These are phyloP conservation scores for Linum trigynum DNA, from an alignment of 345 rosid genomes.

Conservation along the genomic window DNA sequence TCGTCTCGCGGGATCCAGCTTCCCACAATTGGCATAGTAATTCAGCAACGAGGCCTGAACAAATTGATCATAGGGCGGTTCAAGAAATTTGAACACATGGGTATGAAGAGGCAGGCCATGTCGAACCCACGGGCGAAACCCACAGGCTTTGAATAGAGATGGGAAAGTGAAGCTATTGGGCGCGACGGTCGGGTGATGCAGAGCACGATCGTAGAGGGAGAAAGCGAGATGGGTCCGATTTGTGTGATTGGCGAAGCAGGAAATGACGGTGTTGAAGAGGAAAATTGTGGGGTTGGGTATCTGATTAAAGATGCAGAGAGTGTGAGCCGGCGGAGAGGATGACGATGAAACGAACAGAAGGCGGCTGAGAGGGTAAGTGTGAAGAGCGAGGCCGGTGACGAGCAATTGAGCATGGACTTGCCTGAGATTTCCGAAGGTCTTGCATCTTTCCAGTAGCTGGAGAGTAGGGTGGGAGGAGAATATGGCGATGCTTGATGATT, in stretches of 20 bases:
- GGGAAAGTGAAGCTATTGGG: slow-evolving; percentile 59
- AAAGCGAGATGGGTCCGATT: slow-evolving; percentile 31
- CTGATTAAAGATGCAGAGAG: slow-evolving; percentile 40
- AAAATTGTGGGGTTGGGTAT: slow-evolving; percentile 43
- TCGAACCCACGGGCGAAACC: slow-evolving; percentile 28
- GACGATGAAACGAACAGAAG: slow-evolving; percentile 40
- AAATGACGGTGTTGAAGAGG: slow-evolving; percentile 52
- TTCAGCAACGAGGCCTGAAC: slow-evolving; percentile 47
- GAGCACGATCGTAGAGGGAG: slow-evolving; percentile 33
- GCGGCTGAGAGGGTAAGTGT: slow-evolving; percentile 53
- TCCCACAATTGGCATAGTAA: slow-evolving; percentile 44
- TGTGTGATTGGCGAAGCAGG: slow-evolving; percentile 25
- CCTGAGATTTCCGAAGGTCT: slow-evolving; percentile 27
- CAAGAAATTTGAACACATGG: slow-evolving; percentile 48
- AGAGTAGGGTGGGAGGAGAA: slow-evolving; percentile 30
- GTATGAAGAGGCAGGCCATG: slow-evolving; percentile 46
- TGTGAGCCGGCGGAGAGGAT: slow-evolving; percentile 24
- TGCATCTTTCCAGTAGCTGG: slow-evolving; percentile 38
- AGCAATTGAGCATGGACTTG: slow-evolving; percentile 47
- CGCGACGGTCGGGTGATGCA: slow-evolving; percentile 9
- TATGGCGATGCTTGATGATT: slow-evolving; percentile 28
- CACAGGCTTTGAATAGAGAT: slow-evolving; percentile 56
- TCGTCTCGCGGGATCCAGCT: slow-evolving; percentile 34
- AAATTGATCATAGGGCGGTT: slow-evolving; percentile 34
- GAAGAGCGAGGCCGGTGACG: slow-evolving; percentile 40